These are phyloP conservation scores for Trichoderma afroharzianum DNA, from an alignment of 2,329 filamentous ascomycete genomes.

Conservation along the genomic window DNA sequence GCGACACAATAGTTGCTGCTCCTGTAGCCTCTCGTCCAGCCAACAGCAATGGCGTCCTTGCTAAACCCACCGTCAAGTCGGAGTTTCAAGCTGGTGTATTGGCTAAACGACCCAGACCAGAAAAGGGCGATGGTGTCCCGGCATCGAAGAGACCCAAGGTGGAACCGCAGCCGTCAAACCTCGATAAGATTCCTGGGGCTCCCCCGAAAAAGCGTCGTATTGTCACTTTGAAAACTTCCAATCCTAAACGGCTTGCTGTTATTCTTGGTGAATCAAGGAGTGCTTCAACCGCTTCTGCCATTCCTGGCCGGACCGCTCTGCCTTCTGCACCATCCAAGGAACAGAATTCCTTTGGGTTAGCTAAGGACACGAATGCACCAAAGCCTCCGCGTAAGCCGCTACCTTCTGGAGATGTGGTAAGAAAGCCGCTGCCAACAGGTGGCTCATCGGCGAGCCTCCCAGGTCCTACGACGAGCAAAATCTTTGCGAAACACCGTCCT, in stretches of 20 bases:
- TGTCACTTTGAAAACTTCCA: slow-evolving; percentile 36
- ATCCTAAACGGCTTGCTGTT: slow-evolving; percentile 34
- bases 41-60: slow-evolving; percentile 18
- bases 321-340: slow-evolving; percentile 31
- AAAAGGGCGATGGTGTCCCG: slow-evolving; percentile 36
- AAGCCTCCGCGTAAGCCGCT: slow-evolving; percentile 36
- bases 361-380: slow-evolving; percentile 31
- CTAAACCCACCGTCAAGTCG: slow-evolving; percentile 14
- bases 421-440: slow-evolving; percentile 35
- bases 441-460: slow-evolving; percentile 25
- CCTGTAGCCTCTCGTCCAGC: slow-evolving; percentile 24
- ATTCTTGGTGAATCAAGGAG: slow-evolving; percentile 31
- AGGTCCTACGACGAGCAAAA: slow-evolving; percentile 25
- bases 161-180: slow-evolving; percentile 25
- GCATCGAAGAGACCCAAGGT: slow-evolving; percentile 39
- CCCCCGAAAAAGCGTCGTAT: slow-evolving; percentile 32
- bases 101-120: slow-evolving; percentile 36
- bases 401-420: slow-evolving; percentile 15
- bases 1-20: slow-evolving; percentile 29
- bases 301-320: slow-evolving; percentile 30
- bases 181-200: slow-evolving; percentile 13
- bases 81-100: slow-evolving; percentile 5
- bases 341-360: slow-evolving; percentile 21
- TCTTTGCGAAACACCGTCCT: slow-evolving; percentile 25
- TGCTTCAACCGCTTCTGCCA: slow-evolving; percentile 11